These are phyloP conservation scores for Aegilops longissima DNA, from an alignment of 176 grass and related monocot species.

Conservation along the genomic window DNA sequence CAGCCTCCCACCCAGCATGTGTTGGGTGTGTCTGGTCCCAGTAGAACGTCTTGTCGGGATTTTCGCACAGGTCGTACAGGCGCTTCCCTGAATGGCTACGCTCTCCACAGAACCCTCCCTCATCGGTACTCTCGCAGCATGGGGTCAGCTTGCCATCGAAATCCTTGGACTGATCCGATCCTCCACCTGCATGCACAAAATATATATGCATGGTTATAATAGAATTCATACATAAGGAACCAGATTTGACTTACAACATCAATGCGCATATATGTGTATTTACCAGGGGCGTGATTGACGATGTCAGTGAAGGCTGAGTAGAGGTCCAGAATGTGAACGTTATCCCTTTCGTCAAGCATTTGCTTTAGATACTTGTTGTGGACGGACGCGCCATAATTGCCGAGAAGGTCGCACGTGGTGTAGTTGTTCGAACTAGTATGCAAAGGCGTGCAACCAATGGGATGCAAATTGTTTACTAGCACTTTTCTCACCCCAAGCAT, in stretches of 20 bases:
- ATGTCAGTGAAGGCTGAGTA: neutral
- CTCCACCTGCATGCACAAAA: neutral
- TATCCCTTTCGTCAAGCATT: neutral
- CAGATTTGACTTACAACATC: too few species aligned
- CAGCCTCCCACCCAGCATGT: neutral
- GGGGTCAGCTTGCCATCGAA: neutral
- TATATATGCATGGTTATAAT: neutral
- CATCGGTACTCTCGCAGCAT: neutral
- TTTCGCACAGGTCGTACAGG: neutral
- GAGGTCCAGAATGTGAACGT: neutral
- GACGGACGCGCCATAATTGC: neutral
- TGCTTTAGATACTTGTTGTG: neutral
- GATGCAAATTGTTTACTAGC: slow-evolving; percentile 34
- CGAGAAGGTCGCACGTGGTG: neutral
- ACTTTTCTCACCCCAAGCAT: slow-evolving; percentile 18
- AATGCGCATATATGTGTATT: too few species aligned
- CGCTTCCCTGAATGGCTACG: neutral
- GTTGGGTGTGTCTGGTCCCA: neutral
- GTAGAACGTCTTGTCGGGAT: neutral
- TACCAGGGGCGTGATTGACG: neutral
- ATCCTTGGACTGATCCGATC: neutral
- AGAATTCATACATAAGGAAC: neutral
- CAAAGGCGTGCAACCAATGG: slow-evolving; percentile 35
- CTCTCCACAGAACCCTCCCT: neutral
- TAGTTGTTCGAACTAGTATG: slow-evolving; percentile 14